Evolutionary conservation across 2,329 filamentous ascomycete species (phyloP).

Genomic region (Penicillium sp.): DNA sequence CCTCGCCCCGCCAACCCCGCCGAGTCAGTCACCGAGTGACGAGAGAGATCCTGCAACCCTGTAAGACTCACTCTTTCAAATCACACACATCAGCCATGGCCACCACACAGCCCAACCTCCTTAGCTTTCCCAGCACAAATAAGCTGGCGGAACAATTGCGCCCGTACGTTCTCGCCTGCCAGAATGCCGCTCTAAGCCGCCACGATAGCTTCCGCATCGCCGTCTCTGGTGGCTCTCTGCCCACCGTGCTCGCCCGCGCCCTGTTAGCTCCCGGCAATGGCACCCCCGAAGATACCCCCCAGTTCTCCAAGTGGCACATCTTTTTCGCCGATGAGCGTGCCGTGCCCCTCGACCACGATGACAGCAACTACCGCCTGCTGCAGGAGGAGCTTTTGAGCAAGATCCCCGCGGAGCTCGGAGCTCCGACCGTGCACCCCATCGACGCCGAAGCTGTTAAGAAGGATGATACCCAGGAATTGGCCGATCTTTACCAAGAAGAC

Average conservation of each 20-base stretch:
- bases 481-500: slow-evolving; percentile 87
- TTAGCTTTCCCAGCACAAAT: slow-evolving; percentile 70
- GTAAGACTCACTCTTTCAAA: slow-evolving; percentile 2
- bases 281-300: slow-evolving; percentile 60
- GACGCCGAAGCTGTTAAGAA: slow-evolving; percentile 67
- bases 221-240: slow-evolving; percentile 90
- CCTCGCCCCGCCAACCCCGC: neutral
- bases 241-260: slow-evolving; percentile 81
- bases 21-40: neutral
- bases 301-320: slow-evolving; percentile 91
- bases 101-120: slow-evolving; percentile 61
- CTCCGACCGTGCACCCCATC: slow-evolving; percentile 77
- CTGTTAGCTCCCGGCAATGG: slow-evolving; percentile 63
- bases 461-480: slow-evolving; percentile 84
- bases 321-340: slow-evolving; percentile 98
- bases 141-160: slow-evolving; percentile 76
- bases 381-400: slow-evolving; percentile 87
- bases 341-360: slow-evolving; percentile 84
- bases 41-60: neutral
- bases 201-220: slow-evolving; percentile 87
- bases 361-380: slow-evolving; percentile 90
- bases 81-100: slow-evolving; percentile 35
- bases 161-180: slow-evolving; percentile 76
- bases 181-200: slow-evolving; percentile 75
- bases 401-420: slow-evolving; percentile 67